A percentile compares a stretch with the other conserved stretches of the same genome.
Evolutionary conservation across 1,139 yeast species (phyloP).

Genomic region (Magnusiomyces suaveolens): DNA sequence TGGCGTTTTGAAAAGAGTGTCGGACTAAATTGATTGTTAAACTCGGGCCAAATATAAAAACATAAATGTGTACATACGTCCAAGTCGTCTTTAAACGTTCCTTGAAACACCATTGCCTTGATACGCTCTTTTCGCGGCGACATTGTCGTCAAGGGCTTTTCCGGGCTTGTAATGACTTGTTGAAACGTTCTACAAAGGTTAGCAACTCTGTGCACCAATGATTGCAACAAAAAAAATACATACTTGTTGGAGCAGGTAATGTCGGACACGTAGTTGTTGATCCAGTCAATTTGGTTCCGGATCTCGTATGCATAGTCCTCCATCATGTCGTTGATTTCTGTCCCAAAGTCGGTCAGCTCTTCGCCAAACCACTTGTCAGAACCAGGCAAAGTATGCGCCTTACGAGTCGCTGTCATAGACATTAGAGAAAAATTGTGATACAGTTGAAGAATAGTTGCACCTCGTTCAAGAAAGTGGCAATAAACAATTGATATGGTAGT

Average conservation of each 20-base stretch:
- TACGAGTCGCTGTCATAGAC: neutral
- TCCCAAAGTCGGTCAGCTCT: neutral
- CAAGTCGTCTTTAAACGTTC: neutral
- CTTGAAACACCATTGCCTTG: neutral
- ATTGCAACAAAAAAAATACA: slow-evolving; percentile 13
- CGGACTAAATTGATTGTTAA: neutral
- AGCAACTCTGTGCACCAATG: neutral
- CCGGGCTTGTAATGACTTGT: neutral
- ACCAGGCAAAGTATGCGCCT: neutral
- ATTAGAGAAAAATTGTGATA: neutral
- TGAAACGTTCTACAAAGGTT: neutral
- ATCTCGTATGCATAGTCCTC: slow-evolving; percentile 36
- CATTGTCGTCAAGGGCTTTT: neutral
- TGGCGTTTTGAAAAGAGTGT: no score
- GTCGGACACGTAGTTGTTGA: slow-evolving; percentile 27
- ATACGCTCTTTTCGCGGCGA: neutral
- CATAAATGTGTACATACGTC: neutral
- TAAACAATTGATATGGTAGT: no score
- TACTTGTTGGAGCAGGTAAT: slow-evolving; percentile 23
- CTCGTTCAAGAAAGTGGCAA: no score
- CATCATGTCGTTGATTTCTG: slow-evolving; percentile 7
- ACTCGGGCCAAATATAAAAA: neutral
- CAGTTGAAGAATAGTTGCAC: no score
- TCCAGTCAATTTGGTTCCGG: slow-evolving; percentile 35
- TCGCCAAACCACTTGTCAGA: neutral